phyloP scores from a whole-genome alignment of 108 stramenopile species.

The Cyclostephanos invisitatus region DNA sequence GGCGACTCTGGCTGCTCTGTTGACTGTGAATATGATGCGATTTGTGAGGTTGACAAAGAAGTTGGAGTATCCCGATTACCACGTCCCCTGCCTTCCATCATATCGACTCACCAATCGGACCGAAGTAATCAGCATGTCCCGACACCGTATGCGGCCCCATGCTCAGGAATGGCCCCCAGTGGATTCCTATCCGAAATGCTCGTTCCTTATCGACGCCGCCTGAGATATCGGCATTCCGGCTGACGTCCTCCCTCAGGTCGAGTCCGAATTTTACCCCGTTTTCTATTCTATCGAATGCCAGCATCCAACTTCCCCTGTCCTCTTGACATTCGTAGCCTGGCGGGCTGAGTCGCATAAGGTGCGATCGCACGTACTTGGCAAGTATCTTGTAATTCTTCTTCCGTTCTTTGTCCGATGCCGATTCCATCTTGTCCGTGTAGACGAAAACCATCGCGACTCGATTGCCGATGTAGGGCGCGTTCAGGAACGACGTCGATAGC shows the following conservation, averaged over 20 bases:
- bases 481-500: conserved; percentile 47
- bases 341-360: conserved; percentile 41
- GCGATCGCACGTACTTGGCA: conserved; percentile 39
- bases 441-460: conserved; percentile 53
- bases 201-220: conserved; percentile 30
- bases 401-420: conserved; percentile 19
- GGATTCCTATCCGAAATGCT: conserved; percentile 40
- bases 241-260: conserved; percentile 39
- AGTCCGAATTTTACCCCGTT: conserved; percentile 52
- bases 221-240: conserved; percentile 13
- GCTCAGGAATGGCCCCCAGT: conserved; percentile 41
- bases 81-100: background rate
- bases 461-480: conserved; percentile 50
- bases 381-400: conserved; percentile 42
- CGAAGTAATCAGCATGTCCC: conserved; percentile 58
- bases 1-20: conserved; percentile 52
- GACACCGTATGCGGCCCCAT: conserved; percentile 56
- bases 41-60: background rate
- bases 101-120: conserved; percentile 40
- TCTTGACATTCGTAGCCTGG: conserved; percentile 57
- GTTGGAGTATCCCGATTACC: background rate
- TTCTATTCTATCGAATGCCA: conserved; percentile 46
- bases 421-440: conserved; percentile 45
- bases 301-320: conserved; percentile 52
- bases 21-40: conserved; percentile 16